These are phyloP conservation scores for Yamadazyma sp. DNA, from an alignment of 1,139 yeast genomes.

Conservation along the genomic window DNA sequence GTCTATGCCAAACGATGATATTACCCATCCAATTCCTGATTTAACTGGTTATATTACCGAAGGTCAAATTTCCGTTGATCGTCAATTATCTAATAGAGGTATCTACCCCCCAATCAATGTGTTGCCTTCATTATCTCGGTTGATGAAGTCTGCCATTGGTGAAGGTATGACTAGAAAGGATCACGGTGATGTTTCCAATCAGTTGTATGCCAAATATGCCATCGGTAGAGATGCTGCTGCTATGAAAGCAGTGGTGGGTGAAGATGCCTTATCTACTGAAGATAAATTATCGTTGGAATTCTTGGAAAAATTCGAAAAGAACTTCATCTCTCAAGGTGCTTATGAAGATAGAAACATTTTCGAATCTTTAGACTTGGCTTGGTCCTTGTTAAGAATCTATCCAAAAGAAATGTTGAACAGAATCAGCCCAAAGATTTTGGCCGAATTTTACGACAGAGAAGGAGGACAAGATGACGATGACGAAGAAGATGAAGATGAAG, in stretches of 20 bases:
- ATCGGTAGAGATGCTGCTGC: slow-evolving; percentile 99
- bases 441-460: slow-evolving; percentile 91
- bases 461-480: slow-evolving; percentile 60
- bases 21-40: slow-evolving; percentile 99
- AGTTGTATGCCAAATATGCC: slow-evolving; percentile 97
- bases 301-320: slow-evolving; percentile 95
- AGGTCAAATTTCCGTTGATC: slow-evolving; percentile 96
- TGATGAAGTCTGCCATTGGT: slow-evolving; percentile 99
- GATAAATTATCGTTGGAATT: slow-evolving; percentile 96
- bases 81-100: slow-evolving; percentile 95
- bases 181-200: slow-evolving; percentile 99
- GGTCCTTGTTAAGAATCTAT: slow-evolving; percentile 96
- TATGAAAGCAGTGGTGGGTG: slow-evolving; percentile 99
- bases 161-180: slow-evolving; percentile 99
- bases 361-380: slow-evolving; percentile 95
- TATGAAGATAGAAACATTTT: slow-evolving; percentile 92
- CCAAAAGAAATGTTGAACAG: slow-evolving; percentile 99
- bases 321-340: slow-evolving; percentile 93
- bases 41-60: slow-evolving; percentile 99
- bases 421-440: slow-evolving; percentile 94
- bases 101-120: slow-evolving; percentile 98
- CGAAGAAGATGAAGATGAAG: slow-evolving; percentile 43
- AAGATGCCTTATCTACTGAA: slow-evolving; percentile 96
- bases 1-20: slow-evolving; percentile 99
- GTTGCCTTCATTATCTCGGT: slow-evolving; percentile 93